Evolutionary conservation across 495 filamentous ascomycete species (phyloP), one percentile per base, ranked within the genome.

Genomic region (Evernia prunastri): DNA sequence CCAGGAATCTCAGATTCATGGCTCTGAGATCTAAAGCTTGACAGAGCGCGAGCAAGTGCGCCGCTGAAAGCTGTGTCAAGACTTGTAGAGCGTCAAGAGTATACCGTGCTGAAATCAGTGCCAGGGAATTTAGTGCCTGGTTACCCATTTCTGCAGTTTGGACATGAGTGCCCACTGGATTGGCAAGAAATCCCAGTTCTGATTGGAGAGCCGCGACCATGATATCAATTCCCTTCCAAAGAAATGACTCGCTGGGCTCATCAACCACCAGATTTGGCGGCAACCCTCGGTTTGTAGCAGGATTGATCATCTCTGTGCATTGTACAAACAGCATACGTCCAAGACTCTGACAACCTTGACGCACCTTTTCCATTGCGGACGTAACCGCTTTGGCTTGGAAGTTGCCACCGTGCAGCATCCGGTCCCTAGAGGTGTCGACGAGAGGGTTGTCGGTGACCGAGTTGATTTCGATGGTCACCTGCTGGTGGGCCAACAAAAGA

Each of bases 371-470:
- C 78, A 82, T 84, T 9, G 86, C 82, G 3, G 82, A 81, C 0
- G 86, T 85, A 25, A 87, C 66, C 7, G 79, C 72, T 4, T 69
- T 71, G 0, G 84, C 86, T 63, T 87, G 85, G 73, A 88, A 88
- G 71, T 88, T 88, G 33, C 79, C 81, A 15, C 84, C 84, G 56
- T 81, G 78, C 63, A 82, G 75, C 20, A 86, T 72, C 20, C 60
- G 25, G 2, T 65, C 57, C 2, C 49, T 62, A 1, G 43, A 51
- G 5, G 68, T 66, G 59, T 87, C 79, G 29, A 87, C 68, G 9
- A 89, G 72, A 1, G 86, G 86, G 69, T 87, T 88, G 64, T 88
- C 86, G 1, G 81, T 82, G 0, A 80, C 80, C 1, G 85, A 87
- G 68, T 87, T 88, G 54, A 83, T 72, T 65, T 89, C 86, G 6